Evolutionary conservation across 768 basidiomycete species (phyloP), one percentile per base, ranked within the genome.

Genomic region (Goffeauzyma gilvescens): DNA sequence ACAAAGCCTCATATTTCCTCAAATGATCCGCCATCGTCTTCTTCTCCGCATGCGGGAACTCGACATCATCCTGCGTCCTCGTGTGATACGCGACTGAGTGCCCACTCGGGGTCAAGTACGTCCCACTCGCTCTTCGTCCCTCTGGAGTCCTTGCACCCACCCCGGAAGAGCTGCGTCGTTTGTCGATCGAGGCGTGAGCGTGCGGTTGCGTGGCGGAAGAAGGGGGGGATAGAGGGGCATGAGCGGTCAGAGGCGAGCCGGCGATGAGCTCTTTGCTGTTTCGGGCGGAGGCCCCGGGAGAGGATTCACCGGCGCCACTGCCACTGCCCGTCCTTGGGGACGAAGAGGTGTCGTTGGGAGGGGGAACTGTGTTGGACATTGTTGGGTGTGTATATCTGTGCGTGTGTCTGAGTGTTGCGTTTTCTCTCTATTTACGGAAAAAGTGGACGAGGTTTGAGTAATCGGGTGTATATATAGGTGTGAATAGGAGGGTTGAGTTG

Each of bases 1-100:
- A 81, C 76, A 83, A 58, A 55, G 69, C 78, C 67, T 89, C 86
- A 55, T 81, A 84, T 68, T 85, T 85, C 62, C 84, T 72, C 51
- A 90, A 72, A 55, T 89, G 84, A 67, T 90, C 87, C 20, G 81
- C 78, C 79, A 90, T 89, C 38, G 82, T 87, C 70, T 60, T 85
- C 70, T 87, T 90, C 62, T 84, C 87, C 46, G 86, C 87, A 69
- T 87, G 83, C 13, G 87, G 87, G 35, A 85, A 76, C 8, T 4
- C 17, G 22, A 41, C 15, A 54, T 53, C 80, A 79, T 70, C 81
- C 33, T 85, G 78, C 3, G 82, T 85, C 53, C 85, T 72, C 23
- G 83, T 86, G 60, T 87, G 84, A 60, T 81, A 76, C 27, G 84
- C 80, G 45, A 84, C 71, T 18, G 78, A 76, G 66, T 79, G 76